These are phyloP conservation scores for Apiospora hydei DNA, from an alignment of 2,329 filamentous ascomycete species.

Conservation along the genomic window DNA sequence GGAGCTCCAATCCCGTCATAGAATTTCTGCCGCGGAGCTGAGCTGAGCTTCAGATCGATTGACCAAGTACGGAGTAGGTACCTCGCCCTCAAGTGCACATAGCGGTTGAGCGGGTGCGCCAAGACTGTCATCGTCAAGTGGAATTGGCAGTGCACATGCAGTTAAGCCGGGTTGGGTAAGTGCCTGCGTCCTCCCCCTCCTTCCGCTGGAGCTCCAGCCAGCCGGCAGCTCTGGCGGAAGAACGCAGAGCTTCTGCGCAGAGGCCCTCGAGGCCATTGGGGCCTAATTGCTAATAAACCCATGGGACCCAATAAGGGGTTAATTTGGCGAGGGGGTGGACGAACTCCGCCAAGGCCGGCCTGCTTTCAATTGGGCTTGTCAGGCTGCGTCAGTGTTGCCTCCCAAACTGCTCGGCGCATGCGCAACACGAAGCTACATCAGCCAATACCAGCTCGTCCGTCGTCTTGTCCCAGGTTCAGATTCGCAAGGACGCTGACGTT, in stretches of 20 bases:
- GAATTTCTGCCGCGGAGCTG: slow-evolving; percentile 12
- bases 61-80: neutral
- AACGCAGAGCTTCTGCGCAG: neutral
- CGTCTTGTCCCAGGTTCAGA: slow-evolving; percentile 21
- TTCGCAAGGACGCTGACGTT: slow-evolving; percentile 27
- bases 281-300: slow-evolving; percentile 17
- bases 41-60: neutral
- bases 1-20: slow-evolving; percentile 23
- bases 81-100: neutral
- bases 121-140: neutral
- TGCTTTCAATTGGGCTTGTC: slow-evolving; percentile 18
- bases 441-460: neutral
- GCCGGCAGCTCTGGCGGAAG: neutral
- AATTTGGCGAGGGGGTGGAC: slow-evolving; percentile 1
- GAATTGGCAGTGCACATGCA: neutral
- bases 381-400: slow-evolving; percentile 25
- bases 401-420: slow-evolving; percentile 25
- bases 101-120: neutral
- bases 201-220: neutral
- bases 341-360: slow-evolving; percentile 12
- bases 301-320: slow-evolving; percentile 21
- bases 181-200: slow-evolving; percentile 10
- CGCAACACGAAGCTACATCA: slow-evolving; percentile 21
- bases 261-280: neutral
- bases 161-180: slow-evolving; percentile 15